A percentile compares a stretch with the other conserved stretches of the same genome.
Evolutionary conservation across 2,329 filamentous ascomycete species (phyloP).

Genomic region (Epichloe elymi): DNA sequence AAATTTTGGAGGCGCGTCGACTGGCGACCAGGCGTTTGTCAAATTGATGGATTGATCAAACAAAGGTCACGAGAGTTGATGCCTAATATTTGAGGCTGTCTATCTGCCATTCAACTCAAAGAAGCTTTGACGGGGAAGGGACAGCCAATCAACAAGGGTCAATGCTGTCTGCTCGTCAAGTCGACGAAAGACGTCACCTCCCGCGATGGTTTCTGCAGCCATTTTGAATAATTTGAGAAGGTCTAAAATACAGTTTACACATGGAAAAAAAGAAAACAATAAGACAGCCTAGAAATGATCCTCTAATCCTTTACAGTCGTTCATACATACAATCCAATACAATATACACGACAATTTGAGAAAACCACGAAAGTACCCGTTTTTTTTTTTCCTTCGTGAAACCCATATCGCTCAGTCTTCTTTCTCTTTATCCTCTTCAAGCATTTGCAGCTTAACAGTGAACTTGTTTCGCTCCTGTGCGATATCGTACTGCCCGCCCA

Average conservation of each 20-base stretch:
- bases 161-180: too few species aligned
- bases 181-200: too few species aligned
- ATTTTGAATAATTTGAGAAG: not conserved
- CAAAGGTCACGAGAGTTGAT: not conserved
- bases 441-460: conserved; percentile 30
- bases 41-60: not conserved
- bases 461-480: conserved; percentile 25
- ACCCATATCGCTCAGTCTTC: not conserved
- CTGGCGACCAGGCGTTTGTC: not conserved
- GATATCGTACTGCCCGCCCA: conserved; percentile 69
- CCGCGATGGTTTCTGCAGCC: not conserved
- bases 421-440: conserved; percentile 18
- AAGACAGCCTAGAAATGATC: too few species aligned
- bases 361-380: not conserved
- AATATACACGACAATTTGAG: not conserved
- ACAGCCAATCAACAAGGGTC: not conserved
- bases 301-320: too few species aligned
- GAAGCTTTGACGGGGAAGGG: not conserved
- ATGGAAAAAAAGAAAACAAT: too few species aligned
- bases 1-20: conserved; percentile 7
- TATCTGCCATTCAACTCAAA: not conserved
- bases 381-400: not conserved
- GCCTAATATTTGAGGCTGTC: conserved; percentile 11
- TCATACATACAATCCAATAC: not conserved
- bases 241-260: too few species aligned